phyloP scores from a whole-genome alignment of 345 rosid genomes.

The Dipteronia dyeriana region DNA sequence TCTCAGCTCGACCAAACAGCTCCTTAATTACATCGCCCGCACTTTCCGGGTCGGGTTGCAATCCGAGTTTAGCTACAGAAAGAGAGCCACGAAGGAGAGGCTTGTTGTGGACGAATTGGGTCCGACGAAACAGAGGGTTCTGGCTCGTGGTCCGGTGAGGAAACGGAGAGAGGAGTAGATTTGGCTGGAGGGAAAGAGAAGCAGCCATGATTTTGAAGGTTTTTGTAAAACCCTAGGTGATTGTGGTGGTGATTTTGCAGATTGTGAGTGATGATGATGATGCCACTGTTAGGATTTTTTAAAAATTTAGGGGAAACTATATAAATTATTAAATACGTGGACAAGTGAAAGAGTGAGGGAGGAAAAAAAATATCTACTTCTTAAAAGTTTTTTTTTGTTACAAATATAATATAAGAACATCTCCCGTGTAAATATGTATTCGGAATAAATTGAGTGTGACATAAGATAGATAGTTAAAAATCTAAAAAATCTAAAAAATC shows the following conservation, averaged over 20 bases:
- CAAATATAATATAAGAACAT: too few species aligned
- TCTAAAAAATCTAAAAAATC: too few species aligned
- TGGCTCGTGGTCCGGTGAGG: conserved; percentile 22
- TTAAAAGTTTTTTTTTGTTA: too few species aligned
- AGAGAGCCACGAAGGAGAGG: conserved; percentile 50
- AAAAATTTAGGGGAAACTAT: too few species aligned
- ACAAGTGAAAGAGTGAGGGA: too few species aligned
- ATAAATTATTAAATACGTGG: not conserved
- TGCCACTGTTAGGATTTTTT: not conserved
- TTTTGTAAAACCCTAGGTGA: not conserved
- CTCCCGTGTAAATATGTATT: too few species aligned
- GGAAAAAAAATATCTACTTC: not conserved
- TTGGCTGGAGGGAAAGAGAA: conserved; percentile 37
- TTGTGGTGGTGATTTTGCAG: not conserved
- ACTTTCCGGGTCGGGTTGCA: conserved; percentile 48
- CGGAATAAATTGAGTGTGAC: too few species aligned
- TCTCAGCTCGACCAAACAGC: conserved; percentile 54
- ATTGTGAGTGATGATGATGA: not conserved
- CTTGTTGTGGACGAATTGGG: conserved; percentile 28
- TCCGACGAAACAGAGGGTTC: conserved; percentile 36
- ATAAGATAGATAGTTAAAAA: too few species aligned
- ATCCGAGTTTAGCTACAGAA: conserved; percentile 61
- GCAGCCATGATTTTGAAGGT: conserved; percentile 28
- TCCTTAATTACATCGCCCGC: conserved; percentile 44
- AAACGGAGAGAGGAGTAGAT: conserved; percentile 40